Percentiles rank a stretch among this genome's conserved stretches.
These are phyloP conservation scores for Verruconis gallopava DNA, from an alignment of 2,329 filamentous ascomycete genomes.

Conservation along the genomic window DNA sequence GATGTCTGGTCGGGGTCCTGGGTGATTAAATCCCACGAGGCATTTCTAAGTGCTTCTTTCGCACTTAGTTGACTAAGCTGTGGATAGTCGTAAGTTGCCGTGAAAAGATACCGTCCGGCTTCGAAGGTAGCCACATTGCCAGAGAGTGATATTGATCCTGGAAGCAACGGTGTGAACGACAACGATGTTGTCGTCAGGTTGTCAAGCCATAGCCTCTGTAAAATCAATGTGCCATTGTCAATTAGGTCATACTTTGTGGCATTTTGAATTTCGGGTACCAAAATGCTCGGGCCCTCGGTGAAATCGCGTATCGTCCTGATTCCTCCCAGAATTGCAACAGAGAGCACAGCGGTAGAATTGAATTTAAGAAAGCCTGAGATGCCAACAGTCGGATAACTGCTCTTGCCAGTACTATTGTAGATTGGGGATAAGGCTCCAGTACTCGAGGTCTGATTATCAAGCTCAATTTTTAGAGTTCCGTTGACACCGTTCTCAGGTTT, in stretches of 20 bases:
- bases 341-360: conserved; percentile 44
- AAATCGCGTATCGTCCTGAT: conserved; percentile 8
- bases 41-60: conserved; percentile 36
- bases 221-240: conserved; percentile 20
- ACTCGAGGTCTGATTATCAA: conserved; percentile 36
- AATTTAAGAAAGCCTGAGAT: conserved; percentile 42
- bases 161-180: conserved; percentile 26
- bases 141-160: conserved; percentile 18
- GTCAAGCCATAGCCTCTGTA: conserved; percentile 44
- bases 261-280: conserved; percentile 42
- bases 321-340: conserved; percentile 34
- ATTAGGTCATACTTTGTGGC: conserved; percentile 32
- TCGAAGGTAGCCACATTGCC: conserved; percentile 32
- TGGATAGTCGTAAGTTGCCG: conserved; percentile 48
- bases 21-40: conserved; percentile 33
- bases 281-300: conserved; percentile 11
- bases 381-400: conserved; percentile 29
- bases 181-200: conserved; percentile 45
- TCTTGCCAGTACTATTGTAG: not conserved
- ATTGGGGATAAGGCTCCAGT: conserved; percentile 8
- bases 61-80: conserved; percentile 43
- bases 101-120: conserved; percentile 44
- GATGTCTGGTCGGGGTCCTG: conserved; percentile 35
- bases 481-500: conserved; percentile 40
- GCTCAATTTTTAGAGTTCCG: conserved; percentile 38